Evolutionary conservation across 169 alveolate genomes (phyloP).

Genomic region (Eimeria sp.): DNA sequence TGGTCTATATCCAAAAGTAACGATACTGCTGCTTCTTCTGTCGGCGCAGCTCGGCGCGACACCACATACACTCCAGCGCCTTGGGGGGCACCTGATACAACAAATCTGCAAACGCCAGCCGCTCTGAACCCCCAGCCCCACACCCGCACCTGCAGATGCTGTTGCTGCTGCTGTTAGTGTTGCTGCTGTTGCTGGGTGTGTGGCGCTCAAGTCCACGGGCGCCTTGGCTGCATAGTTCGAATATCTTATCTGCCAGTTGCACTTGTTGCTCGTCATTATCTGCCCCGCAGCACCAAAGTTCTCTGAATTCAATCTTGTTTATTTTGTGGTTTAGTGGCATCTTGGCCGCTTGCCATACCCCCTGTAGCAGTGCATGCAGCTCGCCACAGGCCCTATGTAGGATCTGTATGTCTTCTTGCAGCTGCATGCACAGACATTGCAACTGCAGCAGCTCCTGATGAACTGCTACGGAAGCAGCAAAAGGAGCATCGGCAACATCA

Average conservation of each 20-base stretch:
- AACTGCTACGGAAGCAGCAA: neutral
- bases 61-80: constrained; percentile 53
- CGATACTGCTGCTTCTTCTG: constrained; percentile 5
- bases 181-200: constrained; percentile 7
- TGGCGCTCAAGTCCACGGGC: neutral
- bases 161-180: constrained; percentile 30
- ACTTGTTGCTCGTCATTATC: neutral
- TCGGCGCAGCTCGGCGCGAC: constrained; percentile 24
- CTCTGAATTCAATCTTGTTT: neutral
- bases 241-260: neutral
- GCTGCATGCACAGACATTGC: neutral
- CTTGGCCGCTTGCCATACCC: neutral
- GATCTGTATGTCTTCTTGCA: neutral
- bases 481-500: neutral
- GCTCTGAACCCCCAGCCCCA: neutral
- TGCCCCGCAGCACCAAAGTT: neutral
- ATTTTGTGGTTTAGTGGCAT: neutral
- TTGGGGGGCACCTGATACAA: constrained; percentile 19
- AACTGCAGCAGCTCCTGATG: neutral
- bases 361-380: constrained; percentile 27
- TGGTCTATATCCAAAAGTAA: constrained; percentile 11
- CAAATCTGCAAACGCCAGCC: neutral
- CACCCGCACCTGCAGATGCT: neutral
- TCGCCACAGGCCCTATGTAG: neutral
- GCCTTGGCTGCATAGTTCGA: neutral